A percentile compares a stretch with the other conserved stretches of the same genome.
Conservation (phyloP, 108 stramenopile species). For the Aurantiochytrium sp. region DNA sequence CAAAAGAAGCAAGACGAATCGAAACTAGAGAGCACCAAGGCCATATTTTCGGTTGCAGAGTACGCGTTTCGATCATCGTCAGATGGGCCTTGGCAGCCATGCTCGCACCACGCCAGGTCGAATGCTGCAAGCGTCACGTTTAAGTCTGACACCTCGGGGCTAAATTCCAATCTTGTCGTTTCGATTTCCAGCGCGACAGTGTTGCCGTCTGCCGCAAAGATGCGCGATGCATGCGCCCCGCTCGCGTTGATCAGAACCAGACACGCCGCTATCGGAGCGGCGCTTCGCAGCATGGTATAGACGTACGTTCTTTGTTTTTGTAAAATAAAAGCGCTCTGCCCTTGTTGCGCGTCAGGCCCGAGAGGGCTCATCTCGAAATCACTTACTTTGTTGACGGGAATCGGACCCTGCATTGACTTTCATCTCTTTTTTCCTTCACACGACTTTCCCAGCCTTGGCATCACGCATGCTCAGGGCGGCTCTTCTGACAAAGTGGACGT, state of each 20-base stretch:
- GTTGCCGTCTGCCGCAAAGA: neutral
- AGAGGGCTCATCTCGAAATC: no score
- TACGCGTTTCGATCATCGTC: neutral
- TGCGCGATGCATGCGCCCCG: neutral
- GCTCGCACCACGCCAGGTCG: neutral
- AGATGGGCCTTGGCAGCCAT: neutral
- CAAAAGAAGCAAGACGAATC: neutral
- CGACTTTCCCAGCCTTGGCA: neutral
- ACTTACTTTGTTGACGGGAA: no score
- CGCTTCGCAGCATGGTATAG: no score
- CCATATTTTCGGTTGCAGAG: neutral
- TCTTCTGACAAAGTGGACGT: neutral
- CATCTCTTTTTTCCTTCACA: no score
- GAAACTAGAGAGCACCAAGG: neutral
- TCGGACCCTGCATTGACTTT: no score
- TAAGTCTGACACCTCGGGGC: neutral
- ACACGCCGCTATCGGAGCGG: no score
- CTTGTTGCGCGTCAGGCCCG: no score
- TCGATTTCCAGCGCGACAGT: neutral
- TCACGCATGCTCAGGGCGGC: neutral
- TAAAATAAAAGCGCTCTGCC: no score
- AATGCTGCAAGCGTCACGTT: neutral
- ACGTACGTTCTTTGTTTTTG: no score
- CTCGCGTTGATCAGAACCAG: neutral
- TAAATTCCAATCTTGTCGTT: neutral